These are phyloP conservation scores for Globisporangium ultimum DNA, from an alignment of 352 stramenopile genomes.

Conservation along the genomic window DNA sequence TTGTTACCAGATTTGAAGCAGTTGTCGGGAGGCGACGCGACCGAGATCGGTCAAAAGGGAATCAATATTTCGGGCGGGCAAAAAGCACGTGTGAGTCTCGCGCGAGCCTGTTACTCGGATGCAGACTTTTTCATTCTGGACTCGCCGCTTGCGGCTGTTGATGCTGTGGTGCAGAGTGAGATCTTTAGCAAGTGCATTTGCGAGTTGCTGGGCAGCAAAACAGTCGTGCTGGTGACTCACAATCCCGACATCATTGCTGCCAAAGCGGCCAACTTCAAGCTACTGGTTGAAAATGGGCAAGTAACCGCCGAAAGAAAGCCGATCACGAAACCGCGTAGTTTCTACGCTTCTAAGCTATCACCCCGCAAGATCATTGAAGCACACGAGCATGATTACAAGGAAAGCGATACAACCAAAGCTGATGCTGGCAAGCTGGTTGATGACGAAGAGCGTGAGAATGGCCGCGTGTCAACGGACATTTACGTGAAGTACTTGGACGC, in stretches of 20 bases:
- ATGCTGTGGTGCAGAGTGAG: conserved; percentile 91
- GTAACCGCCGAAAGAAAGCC: too few species aligned
- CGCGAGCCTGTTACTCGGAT: conserved; percentile 46
- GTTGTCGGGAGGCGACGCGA: conserved; percentile 83
- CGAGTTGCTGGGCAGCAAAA: conserved; percentile 42
- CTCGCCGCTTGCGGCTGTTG: conserved; percentile 91
- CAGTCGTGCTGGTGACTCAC: conserved; percentile 91
- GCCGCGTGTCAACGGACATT: too few species aligned
- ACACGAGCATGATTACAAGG: too few species aligned
- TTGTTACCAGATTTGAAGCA: conserved; percentile 81
- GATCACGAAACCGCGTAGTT: too few species aligned
- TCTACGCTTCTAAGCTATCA: too few species aligned
- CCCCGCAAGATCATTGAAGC: too few species aligned
- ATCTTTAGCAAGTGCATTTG: conserved; percentile 79
- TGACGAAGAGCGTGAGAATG: too few species aligned
- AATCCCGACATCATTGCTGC: conserved; percentile 63
- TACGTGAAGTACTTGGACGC: too few species aligned
- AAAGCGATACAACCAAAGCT: too few species aligned
- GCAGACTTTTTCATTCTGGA: conserved; percentile 84
- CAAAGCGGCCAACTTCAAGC: conserved; percentile 15
- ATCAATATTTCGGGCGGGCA: conserved; percentile 92
- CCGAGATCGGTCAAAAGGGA: conserved; percentile 92
- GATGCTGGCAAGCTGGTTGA: too few species aligned
- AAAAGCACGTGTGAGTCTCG: conserved; percentile 59
- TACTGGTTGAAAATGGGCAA: too few species aligned